A percentile compares a stretch with the other conserved stretches of the same genome.
Conservation (phyloP, 2,329 filamentous ascomycete species). For the Alternaria viburni region DNA sequence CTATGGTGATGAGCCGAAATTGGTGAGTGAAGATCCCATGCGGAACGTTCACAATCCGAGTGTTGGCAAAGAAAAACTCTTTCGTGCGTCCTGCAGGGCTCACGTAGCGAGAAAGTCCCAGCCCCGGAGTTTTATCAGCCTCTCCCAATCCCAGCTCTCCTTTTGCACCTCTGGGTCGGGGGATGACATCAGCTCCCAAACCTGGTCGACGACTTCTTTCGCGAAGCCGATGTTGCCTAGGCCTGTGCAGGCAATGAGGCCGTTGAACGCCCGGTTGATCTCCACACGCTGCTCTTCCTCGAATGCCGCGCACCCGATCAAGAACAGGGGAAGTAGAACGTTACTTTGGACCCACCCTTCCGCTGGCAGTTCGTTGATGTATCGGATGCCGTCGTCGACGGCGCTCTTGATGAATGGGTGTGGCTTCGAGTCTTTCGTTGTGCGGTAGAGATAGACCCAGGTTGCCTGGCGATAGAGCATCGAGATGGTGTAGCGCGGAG, state of each 20-base stretch:
- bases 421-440: conserved; percentile 63
- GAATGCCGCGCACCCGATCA: conserved; percentile 67
- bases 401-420: conserved; percentile 62
- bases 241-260: conserved; percentile 62
- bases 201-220: conserved; percentile 60
- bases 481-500: conserved; percentile 62
- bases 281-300: conserved; percentile 61
- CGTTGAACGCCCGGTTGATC: conserved; percentile 61
- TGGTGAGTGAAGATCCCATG: background rate
- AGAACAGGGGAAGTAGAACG: conserved; percentile 66
- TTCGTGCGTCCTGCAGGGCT: background rate
- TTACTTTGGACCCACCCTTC: conserved; percentile 64
- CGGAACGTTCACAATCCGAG: background rate
- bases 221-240: conserved; percentile 65
- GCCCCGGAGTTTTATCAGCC: conserved; percentile 62
- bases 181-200: conserved; percentile 66
- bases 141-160: conserved; percentile 66
- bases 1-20: background rate
- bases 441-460: conserved; percentile 69
- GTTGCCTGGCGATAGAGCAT: conserved; percentile 68
- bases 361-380: conserved; percentile 61
- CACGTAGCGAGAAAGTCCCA: conserved; percentile 68
- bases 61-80: background rate
- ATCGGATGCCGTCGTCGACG: conserved; percentile 65
- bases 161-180: conserved; percentile 56